Evolutionary conservation across 257 asterid species (phyloP).

Genomic region (Nicotiana knightiana): DNA sequence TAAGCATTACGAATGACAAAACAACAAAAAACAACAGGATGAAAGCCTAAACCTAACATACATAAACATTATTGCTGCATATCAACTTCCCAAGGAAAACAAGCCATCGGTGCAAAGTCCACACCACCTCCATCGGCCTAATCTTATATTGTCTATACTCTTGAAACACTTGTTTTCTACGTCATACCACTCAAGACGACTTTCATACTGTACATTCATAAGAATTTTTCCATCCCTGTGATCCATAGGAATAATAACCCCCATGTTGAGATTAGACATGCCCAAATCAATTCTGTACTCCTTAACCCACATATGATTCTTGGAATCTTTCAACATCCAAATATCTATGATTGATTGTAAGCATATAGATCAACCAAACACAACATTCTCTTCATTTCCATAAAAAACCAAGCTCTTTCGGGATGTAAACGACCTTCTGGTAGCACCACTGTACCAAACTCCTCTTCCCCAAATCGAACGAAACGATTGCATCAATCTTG

Average conservation of each 20-base stretch:
- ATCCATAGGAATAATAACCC: slow-evolving; percentile 33
- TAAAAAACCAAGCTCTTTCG: slow-evolving; percentile 45
- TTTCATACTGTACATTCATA: slow-evolving; percentile 46
- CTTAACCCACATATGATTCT: slow-evolving; percentile 36
- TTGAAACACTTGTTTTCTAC: slow-evolving; percentile 38
- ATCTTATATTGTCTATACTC: slow-evolving; percentile 42
- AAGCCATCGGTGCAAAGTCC: neutral
- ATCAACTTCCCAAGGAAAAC: neutral
- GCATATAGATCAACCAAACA: slow-evolving; percentile 40
- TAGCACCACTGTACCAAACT: slow-evolving; percentile 41
- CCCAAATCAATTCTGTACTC: slow-evolving; percentile 40
- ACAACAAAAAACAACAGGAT: too few species aligned
- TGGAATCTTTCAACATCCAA: slow-evolving; percentile 45
- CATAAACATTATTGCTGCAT: too few species aligned
- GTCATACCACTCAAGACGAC: slow-evolving; percentile 37
- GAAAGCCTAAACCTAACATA: too few species aligned
- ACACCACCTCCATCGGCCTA: neutral
- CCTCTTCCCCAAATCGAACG: slow-evolving; percentile 44
- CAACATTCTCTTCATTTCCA: slow-evolving; percentile 42
- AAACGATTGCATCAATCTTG: slow-evolving; percentile 41
- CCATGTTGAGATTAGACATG: slow-evolving; percentile 22
- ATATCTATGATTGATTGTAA: slow-evolving; percentile 34
- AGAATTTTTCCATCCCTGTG: slow-evolving; percentile 35
- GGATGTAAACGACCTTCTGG: slow-evolving; percentile 51
- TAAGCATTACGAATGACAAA: too few species aligned